phyloP scores from a whole-genome alignment of 495 filamentous ascomycete species.

The Penicillium flavigenum region DNA sequence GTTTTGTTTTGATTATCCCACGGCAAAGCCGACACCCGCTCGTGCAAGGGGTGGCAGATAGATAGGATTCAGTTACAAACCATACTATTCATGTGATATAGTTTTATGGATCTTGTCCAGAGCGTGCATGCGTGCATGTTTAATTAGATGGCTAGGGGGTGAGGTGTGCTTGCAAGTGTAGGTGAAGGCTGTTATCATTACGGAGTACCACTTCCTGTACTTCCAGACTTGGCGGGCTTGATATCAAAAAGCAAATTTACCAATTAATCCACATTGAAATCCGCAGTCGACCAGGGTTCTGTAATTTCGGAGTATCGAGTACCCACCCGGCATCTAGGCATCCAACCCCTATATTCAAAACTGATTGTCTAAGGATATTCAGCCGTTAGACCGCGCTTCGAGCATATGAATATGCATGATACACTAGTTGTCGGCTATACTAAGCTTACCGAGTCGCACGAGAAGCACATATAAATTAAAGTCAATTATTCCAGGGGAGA shows the following conservation, averaged over 20 bases:
- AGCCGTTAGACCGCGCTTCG: background rate
- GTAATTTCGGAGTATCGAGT: background rate
- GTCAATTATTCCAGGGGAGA: background rate
- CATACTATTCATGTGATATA: slow-evolving; percentile 8
- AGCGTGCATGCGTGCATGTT: background rate
- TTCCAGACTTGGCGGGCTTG: background rate
- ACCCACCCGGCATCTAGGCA: slow-evolving; percentile 2
- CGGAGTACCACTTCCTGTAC: background rate
- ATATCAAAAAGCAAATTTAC: slow-evolving; percentile 1
- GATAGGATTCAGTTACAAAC: slow-evolving; percentile 13
- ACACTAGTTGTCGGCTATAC: background rate
- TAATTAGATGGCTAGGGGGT: slow-evolving; percentile 2
- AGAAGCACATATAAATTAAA: slow-evolving; percentile 4
- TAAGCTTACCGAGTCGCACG: slow-evolving; percentile 2
- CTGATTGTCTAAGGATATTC: background rate
- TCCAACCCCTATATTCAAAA: background rate
- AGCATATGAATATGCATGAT: background rate
- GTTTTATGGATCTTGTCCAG: background rate
- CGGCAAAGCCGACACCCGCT: background rate
- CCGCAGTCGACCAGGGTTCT: background rate
- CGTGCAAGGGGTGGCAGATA: slow-evolving; percentile 26
- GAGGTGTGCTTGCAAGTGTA: background rate
- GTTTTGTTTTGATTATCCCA: slow-evolving; percentile 19
- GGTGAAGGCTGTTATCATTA: slow-evolving; percentile 3
- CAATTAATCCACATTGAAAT: background rate